Evolutionary conservation across 495 filamentous ascomycete species (phyloP).

Genomic region (Talaromyces proteolyticus): DNA sequence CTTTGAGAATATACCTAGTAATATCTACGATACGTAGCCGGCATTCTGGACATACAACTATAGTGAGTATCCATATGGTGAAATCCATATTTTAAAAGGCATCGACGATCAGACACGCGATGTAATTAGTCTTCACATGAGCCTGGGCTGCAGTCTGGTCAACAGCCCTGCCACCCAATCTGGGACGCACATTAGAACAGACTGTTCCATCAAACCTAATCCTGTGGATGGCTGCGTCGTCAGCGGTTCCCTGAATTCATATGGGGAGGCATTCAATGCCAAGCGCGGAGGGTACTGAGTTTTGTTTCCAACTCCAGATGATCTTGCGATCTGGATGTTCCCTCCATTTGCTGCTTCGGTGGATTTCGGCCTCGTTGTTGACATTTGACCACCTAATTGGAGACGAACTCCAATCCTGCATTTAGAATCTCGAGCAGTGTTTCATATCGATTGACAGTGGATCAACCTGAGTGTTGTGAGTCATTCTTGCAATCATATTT

Average conservation of each 20-base stretch:
- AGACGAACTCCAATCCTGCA: slow-evolving; percentile 61
- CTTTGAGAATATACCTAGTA: slow-evolving; percentile 52
- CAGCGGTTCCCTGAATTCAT: not conserved
- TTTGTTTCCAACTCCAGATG: not conserved
- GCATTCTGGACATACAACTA: slow-evolving; percentile 64
- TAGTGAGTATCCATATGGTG: slow-evolving; percentile 71
- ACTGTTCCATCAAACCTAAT: slow-evolving; percentile 5
- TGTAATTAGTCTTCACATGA: not conserved
- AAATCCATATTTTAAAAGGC: slow-evolving; percentile 49
- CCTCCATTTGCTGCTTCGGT: not conserved
- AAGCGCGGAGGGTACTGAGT: slow-evolving; percentile 1
- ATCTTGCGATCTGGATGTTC: slow-evolving; percentile 4
- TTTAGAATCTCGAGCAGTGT: slow-evolving; percentile 19
- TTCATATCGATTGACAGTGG: slow-evolving; percentile 64
- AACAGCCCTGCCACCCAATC: slow-evolving; percentile 45
- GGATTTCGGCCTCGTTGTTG: too few species aligned
- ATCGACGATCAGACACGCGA: not conserved
- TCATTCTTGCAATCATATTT: too few species aligned
- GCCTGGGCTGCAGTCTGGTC: not conserved
- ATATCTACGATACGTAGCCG: slow-evolving; percentile 51
- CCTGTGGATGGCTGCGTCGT: slow-evolving; percentile 1
- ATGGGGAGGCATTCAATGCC: slow-evolving; percentile 5
- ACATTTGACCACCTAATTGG: slow-evolving; percentile 21
- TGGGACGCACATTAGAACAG: not conserved
- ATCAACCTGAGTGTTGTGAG: slow-evolving; percentile 59